Percentiles rank a stretch among this genome's conserved stretches.
Conservation (phyloP, 495 filamentous ascomycete species). For the Stereocaulon alpinum region DNA sequence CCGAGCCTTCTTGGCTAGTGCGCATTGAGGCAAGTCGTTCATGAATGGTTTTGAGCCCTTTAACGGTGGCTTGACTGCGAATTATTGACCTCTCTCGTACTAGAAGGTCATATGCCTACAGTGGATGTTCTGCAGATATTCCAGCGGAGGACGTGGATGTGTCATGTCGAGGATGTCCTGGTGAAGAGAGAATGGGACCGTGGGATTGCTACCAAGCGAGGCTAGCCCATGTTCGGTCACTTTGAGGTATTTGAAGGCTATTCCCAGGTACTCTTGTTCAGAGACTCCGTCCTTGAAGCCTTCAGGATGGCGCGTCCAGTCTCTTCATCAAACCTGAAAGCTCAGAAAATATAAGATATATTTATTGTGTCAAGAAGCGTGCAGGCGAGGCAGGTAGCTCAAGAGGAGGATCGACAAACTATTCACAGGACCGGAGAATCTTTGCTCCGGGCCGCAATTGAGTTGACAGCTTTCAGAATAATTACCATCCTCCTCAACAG, state of each 20-base stretch:
- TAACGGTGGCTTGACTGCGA: background rate
- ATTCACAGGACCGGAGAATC: conserved; percentile 1
- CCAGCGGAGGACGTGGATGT: background rate
- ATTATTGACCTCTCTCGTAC: background rate
- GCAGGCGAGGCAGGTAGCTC: no score
- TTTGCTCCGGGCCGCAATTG: background rate
- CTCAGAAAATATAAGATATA: background rate
- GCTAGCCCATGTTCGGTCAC: conserved; percentile 3
- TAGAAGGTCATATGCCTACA: background rate
- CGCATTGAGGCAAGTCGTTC: background rate
- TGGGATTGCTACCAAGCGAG: background rate
- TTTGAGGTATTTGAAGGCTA: background rate
- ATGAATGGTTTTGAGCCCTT: background rate
- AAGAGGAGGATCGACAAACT: background rate
- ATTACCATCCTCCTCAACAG: background rate
- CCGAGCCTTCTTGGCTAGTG: background rate
- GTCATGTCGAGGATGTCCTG: background rate
- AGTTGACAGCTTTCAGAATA: background rate
- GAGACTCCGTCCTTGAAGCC: background rate
- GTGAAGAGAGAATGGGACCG: background rate
- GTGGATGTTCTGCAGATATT: no score
- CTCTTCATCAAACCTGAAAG: no score
- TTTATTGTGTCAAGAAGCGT: background rate
- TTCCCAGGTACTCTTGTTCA: background rate
- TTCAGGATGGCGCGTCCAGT: background rate